Percentiles rank a stretch among this genome's conserved stretches.
Conservation (phyloP, 495 filamentous ascomycete species). For the Pseudotulostoma volvatum region DNA sequence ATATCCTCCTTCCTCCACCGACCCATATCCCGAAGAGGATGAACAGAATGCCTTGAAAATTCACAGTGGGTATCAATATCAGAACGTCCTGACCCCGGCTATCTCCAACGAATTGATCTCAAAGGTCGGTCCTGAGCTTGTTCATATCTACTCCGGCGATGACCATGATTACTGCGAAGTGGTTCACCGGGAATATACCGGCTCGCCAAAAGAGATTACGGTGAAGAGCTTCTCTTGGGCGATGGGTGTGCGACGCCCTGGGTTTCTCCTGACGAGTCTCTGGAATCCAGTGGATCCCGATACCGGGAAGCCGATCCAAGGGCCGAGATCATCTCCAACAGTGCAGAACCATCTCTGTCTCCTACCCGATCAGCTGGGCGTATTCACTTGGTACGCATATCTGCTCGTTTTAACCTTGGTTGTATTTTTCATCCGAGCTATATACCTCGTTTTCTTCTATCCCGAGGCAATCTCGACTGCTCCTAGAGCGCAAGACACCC, state of each 20-base stretch:
- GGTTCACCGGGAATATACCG: conserved; percentile 49
- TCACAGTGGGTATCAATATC: conserved; percentile 76
- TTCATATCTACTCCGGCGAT: conserved; percentile 80
- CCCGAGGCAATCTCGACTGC: conserved; percentile 3
- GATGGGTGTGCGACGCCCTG: conserved; percentile 87
- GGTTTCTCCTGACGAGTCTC: conserved; percentile 73
- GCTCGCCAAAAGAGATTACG: conserved; percentile 69
- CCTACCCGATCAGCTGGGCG: conserved; percentile 69
- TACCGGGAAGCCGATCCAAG: conserved; percentile 38
- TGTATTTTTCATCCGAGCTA: conserved; percentile 42
- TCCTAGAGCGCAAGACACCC: conserved; percentile 14
- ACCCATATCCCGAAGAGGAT: conserved; percentile 48
- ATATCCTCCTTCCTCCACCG: conserved; percentile 49
- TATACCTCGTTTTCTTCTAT: conserved; percentile 26
- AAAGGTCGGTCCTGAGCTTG: conserved; percentile 51
- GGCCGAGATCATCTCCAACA: conserved; percentile 29
- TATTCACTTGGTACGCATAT: conserved; percentile 60
- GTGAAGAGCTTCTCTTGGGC: conserved; percentile 89
- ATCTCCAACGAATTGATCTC: conserved; percentile 58
- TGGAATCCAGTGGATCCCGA: conserved; percentile 70
- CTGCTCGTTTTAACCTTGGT: conserved; percentile 43
- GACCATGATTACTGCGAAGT: conserved; percentile 98
- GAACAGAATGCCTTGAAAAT: conserved; percentile 63
- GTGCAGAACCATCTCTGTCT: conserved; percentile 82
- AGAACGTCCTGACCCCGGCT: conserved; percentile 68